Evolutionary conservation across 257 asterid genomes (phyloP), one percentile per base, ranked within the genome.

Genomic region (Solanum megistacrolobum): DNA sequence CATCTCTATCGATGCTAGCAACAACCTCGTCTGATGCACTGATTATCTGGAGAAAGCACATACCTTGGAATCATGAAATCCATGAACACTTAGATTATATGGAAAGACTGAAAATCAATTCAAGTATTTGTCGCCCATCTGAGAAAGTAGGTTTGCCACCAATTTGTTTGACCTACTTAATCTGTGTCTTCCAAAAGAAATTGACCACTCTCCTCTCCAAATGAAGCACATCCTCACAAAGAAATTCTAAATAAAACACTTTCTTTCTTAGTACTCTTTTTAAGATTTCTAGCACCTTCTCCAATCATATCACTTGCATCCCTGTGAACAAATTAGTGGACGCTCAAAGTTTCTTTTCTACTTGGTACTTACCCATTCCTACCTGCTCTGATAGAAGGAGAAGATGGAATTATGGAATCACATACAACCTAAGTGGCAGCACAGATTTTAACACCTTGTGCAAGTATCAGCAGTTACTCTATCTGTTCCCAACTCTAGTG

Each of bases 21-120:
- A 95, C 89, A 68, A 94, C 95, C 91, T 97, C 98, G 72, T 94
- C 94, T 31, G 99, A 95, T 7, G 96, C 98, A 87, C 88, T 84
- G 89, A 94, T 90, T 87, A 97, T 89, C 99, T 97, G 97, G 91
- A 75, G 41, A 86, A 52, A 73, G 23, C 81, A 72, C 73, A 86
- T 46, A 29, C 84, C 39, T 46, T 21, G 62, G 58, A 81, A 29
- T 48, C 39, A 29, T 46, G 29, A 81, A 81, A 81, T 27, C 29
- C 85, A 46, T 81, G 68, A 81, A 46, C 66, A 81, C 85, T 27
- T 18, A 46, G 41, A 48, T 48, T 46, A 46, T 81, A 29, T 46
- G 68, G 29, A 29, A 81, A 81, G 68, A 46, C 38, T 16, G 31
- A 12, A 68, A 81, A 48, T 1, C 12, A 46, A 48, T 81, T 46